A percentile compares a stretch with the other conserved stretches of the same genome.
Conservation (phyloP, 352 stramenopile species). For the Globisporangium heterothallicum region DNA sequence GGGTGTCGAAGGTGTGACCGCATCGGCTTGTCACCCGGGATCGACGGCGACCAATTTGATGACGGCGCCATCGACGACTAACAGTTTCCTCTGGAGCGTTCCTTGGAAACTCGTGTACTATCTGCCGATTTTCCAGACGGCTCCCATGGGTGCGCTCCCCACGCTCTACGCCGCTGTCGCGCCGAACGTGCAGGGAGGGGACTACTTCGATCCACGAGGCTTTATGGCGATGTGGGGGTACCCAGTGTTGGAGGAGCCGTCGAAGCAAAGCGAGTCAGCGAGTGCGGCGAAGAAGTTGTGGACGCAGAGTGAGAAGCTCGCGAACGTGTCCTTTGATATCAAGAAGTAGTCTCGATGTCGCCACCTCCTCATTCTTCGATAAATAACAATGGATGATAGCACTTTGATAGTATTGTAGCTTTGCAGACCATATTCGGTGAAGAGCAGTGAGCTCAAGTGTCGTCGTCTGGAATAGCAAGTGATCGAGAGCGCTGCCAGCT, state of each 20-base stretch:
- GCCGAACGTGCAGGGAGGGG: not conserved
- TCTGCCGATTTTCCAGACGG: not conserved
- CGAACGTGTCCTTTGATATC: not conserved
- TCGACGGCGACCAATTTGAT: not conserved
- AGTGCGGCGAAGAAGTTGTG: not conserved
- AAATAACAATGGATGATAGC: too few relatives aligned
- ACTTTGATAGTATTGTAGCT: too few relatives aligned
- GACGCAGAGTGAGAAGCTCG: not conserved
- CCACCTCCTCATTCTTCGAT: too few relatives aligned
- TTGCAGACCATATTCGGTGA: too few relatives aligned
- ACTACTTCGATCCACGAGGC: conserved; percentile 4
- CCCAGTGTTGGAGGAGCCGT: conserved; percentile 1
- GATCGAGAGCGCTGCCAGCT: too few relatives aligned
- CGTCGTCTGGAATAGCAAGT: too few relatives aligned
- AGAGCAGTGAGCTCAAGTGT: too few relatives aligned
- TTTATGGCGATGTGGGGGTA: not conserved
- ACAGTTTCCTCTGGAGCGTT: not conserved
- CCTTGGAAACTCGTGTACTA: not conserved
- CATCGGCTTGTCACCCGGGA: not conserved
- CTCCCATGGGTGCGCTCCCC: conserved; percentile 4
- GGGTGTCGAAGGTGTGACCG: not conserved
- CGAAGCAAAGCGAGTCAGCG: not conserved
- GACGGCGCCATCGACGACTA: not conserved
- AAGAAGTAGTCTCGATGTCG: too few relatives aligned
- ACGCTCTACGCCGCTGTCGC: conserved; percentile 2